phyloP scores from a whole-genome alignment of 441 rosid genomes.

The Populus hybrid region DNA sequence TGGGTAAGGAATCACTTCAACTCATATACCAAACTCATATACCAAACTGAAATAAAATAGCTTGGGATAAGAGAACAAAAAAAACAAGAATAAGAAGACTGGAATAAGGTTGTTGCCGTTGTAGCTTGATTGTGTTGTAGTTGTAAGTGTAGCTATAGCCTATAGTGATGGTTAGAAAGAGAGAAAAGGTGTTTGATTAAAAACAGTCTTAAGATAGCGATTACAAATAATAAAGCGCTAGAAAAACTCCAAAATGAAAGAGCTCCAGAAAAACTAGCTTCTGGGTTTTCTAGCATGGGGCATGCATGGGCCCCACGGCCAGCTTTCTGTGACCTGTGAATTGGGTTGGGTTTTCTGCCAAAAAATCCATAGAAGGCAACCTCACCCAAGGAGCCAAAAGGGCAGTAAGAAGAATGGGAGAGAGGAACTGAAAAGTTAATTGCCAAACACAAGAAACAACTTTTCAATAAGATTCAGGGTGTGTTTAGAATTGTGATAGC shows the following conservation, averaged over 20 bases:
- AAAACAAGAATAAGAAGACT: background rate
- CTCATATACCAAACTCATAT: background rate
- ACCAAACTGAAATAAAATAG: background rate
- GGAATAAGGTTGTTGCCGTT: background rate
- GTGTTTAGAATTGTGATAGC: no score
- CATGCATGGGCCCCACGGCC: background rate
- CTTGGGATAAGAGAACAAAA: background rate
- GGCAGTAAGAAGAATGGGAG: background rate
- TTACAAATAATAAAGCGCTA: background rate
- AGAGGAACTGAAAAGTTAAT: background rate
- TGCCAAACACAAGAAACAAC: background rate
- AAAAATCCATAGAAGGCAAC: background rate
- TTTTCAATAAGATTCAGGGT: background rate
- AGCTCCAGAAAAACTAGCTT: background rate
- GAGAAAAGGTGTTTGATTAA: background rate
- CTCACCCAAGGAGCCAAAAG: background rate
- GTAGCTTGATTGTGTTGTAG: background rate
- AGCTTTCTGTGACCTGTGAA: background rate
- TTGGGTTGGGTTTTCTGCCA: background rate
- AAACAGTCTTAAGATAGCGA: background rate
- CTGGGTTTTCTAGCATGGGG: background rate
- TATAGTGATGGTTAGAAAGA: background rate
- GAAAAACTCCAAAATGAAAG: background rate
- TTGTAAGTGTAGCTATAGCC: background rate
- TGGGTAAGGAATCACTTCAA: background rate